Percentiles rank a stretch among this genome's conserved stretches.
Evolutionary conservation across 768 basidiomycete genomes (phyloP).

Genomic region (Amyloporia xantha): DNA sequence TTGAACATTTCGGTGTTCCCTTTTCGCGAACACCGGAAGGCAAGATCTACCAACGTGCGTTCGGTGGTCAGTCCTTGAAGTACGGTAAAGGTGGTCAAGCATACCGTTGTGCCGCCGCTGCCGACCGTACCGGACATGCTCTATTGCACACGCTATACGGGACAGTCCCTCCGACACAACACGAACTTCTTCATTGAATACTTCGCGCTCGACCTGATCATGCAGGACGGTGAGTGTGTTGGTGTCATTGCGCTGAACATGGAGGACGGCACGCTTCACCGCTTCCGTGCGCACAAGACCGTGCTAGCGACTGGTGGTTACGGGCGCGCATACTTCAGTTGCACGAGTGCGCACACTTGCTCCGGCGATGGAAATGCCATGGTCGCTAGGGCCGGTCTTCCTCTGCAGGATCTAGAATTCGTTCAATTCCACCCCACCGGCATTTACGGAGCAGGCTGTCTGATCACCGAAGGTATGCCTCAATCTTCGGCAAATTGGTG

Average conservation of each 20-base stretch:
- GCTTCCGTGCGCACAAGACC: constrained; percentile 97
- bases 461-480: constrained; percentile 88
- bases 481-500: background rate
- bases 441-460: constrained; percentile 98
- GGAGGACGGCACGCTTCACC: constrained; percentile 98
- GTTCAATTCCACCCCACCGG: constrained; percentile 99
- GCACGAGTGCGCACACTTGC: constrained; percentile 98
- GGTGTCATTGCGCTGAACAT: constrained; percentile 99
- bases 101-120: constrained; percentile 97
- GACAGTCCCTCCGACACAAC: constrained; percentile 97
- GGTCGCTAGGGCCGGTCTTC: constrained; percentile 94
- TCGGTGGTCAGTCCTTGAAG: constrained; percentile 96
- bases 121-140: constrained; percentile 97
- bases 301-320: constrained; percentile 98
- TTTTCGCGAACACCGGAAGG: constrained; percentile 98
- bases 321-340: constrained; percentile 96
- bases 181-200: constrained; percentile 99
- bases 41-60: constrained; percentile 99
- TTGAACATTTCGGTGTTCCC: constrained; percentile 97
- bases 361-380: constrained; percentile 99
- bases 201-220: constrained; percentile 98
- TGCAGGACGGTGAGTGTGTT: constrained; percentile 98
- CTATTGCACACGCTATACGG: constrained; percentile 98
- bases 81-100: constrained; percentile 99
- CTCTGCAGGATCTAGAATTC: constrained; percentile 95